Conservation (phyloP, 768 basidiomycete species). For the Hericium coralloides region DNA sequence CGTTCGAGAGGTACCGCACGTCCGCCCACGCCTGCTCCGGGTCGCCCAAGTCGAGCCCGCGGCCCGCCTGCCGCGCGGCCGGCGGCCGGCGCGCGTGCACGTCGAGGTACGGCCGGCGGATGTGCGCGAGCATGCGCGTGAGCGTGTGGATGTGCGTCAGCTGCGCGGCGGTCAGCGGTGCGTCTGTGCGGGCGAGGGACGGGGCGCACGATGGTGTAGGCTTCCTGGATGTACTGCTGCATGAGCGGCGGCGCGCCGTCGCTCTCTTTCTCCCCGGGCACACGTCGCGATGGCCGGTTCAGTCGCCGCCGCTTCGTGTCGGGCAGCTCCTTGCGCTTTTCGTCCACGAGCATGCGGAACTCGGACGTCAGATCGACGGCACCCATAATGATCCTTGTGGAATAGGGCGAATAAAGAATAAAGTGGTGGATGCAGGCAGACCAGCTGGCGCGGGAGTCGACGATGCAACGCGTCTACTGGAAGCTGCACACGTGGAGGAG, state of each 20-base stretch:
- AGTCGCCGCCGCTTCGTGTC: slow-evolving; percentile 1
- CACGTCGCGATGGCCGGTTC: neutral
- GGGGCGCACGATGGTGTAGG: slow-evolving; percentile 52
- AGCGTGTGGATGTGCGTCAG: slow-evolving; percentile 66
- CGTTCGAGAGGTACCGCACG: slow-evolving; percentile 69
- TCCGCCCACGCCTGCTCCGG: slow-evolving; percentile 46
- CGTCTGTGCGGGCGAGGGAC: slow-evolving; percentile 16
- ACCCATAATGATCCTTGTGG: too few relatives aligned
- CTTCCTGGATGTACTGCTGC: slow-evolving; percentile 68
- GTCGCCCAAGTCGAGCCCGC: slow-evolving; percentile 43
- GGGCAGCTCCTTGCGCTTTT: slow-evolving; percentile 1
- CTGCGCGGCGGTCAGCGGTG: slow-evolving; percentile 26
- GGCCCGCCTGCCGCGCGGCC: slow-evolving; percentile 39
- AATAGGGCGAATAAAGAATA: too few relatives aligned
- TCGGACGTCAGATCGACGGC: slow-evolving; percentile 3
- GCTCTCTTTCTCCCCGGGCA: slow-evolving; percentile 5
- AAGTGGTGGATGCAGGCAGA: too few relatives aligned
- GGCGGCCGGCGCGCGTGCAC: slow-evolving; percentile 53
- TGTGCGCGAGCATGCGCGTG: slow-evolving; percentile 59
- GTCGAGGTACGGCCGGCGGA: slow-evolving; percentile 85
- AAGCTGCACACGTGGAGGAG: too few relatives aligned
- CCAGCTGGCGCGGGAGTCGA: too few relatives aligned
- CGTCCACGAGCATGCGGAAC: slow-evolving; percentile 5
- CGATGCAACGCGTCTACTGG: too few relatives aligned
- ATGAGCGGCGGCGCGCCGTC: slow-evolving; percentile 27